phyloP scores from a whole-genome alignment of 495 filamentous ascomycete genomes.

The Lepidopterella palustris region DNA sequence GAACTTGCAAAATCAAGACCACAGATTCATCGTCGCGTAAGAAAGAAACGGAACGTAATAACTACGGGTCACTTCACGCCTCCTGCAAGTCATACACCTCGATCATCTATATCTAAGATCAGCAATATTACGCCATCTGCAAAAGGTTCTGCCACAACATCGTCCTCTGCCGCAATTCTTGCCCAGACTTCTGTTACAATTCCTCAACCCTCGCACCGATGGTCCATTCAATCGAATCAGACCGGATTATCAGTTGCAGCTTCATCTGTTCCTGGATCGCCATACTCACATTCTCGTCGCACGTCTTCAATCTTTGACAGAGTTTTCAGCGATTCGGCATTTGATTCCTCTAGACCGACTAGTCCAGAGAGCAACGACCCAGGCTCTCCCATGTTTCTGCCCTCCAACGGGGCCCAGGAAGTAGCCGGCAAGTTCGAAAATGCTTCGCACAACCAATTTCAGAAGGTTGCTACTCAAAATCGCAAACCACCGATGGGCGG shows the following conservation, averaged over 20 bases:
- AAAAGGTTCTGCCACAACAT: background rate
- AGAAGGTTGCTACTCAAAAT: conserved; percentile 13
- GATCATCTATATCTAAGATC: conserved; percentile 36
- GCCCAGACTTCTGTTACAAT: conserved; percentile 60
- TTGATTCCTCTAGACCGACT: conserved; percentile 57
- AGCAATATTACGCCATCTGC: conserved; percentile 31
- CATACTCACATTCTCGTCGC: conserved; percentile 59
- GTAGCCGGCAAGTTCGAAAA: conserved; percentile 5
- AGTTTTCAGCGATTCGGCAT: conserved; percentile 43
- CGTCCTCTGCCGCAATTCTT: conserved; percentile 51
- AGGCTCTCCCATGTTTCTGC: conserved; percentile 31
- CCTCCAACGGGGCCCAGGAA: conserved; percentile 7
- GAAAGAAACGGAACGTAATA: conserved; percentile 62
- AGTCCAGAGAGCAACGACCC: conserved; percentile 59
- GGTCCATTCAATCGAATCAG: conserved; percentile 58
- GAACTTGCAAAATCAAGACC: conserved; percentile 46
- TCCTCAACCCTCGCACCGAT: conserved; percentile 49
- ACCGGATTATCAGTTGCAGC: conserved; percentile 52
- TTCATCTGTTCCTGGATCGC: conserved; percentile 77
- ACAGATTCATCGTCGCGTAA: conserved; percentile 49
- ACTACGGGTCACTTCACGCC: conserved; percentile 57
- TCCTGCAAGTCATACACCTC: conserved; percentile 38
- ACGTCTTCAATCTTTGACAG: conserved; percentile 75
- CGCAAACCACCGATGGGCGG: conserved; percentile 19
- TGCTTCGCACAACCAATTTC: conserved; percentile 7